These are phyloP conservation scores for Lachancea fermentati DNA, from an alignment of 805 yeast species.

Conservation along the genomic window DNA sequence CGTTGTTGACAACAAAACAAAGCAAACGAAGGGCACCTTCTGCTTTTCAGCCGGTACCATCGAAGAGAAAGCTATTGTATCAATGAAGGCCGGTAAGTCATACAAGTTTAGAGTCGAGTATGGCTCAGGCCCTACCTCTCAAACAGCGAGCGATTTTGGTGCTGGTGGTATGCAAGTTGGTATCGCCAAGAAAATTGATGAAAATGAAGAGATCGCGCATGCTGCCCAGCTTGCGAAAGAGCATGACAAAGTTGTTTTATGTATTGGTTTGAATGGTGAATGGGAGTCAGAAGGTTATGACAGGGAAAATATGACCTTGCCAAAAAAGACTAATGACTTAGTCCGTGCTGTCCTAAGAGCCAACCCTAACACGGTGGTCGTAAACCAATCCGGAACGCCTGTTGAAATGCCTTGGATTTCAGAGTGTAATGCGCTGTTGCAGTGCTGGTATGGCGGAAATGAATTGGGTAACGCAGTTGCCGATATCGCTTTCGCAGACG, in stretches of 20 bases:
- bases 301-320: slow-evolving; percentile 45
- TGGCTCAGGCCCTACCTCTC: slow-evolving; percentile 44
- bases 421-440: slow-evolving; percentile 40
- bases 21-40: slow-evolving; percentile 43
- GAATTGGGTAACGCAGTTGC: slow-evolving; percentile 56
- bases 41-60: slow-evolving; percentile 53
- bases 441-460: slow-evolving; percentile 54
- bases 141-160: slow-evolving; percentile 26
- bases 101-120: slow-evolving; percentile 45
- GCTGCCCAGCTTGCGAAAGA: slow-evolving; percentile 46
- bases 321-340: slow-evolving; percentile 42
- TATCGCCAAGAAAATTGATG: slow-evolving; percentile 25
- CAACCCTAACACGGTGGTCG: slow-evolving; percentile 47
- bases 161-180: slow-evolving; percentile 37
- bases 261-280: slow-evolving; percentile 47
- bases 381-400: slow-evolving; percentile 58
- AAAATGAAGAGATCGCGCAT: slow-evolving; percentile 30
- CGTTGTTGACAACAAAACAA: slow-evolving; percentile 50
- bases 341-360: slow-evolving; percentile 40
- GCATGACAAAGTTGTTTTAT: slow-evolving; percentile 48
- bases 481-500: slow-evolving; percentile 54
- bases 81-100: slow-evolving; percentile 38
- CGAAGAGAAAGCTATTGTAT: slow-evolving; percentile 39
- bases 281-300: slow-evolving; percentile 61
- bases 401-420: slow-evolving; percentile 51